A percentile compares a stretch with the other conserved stretches of the same genome.
phyloP scores from a whole-genome alignment of 371 early-diverging fungal species.

The Haplosporangium sp. region DNA sequence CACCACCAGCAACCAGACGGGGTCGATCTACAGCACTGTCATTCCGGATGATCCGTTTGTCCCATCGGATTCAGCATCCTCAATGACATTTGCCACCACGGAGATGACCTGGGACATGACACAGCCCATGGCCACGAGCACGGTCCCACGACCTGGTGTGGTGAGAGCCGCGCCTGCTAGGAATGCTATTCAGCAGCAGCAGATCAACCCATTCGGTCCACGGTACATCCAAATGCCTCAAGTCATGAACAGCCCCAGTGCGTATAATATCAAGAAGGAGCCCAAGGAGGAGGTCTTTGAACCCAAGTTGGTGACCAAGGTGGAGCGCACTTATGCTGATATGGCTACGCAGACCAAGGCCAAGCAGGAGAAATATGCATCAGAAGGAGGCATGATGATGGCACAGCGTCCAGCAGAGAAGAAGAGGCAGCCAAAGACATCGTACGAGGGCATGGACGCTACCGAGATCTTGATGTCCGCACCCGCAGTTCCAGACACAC shows the following conservation, averaged over 20 bases:
- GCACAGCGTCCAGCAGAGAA: conserved; percentile 21
- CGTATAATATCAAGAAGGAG: conserved; percentile 27
- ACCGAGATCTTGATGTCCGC: conserved; percentile 21
- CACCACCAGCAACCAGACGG: not conserved
- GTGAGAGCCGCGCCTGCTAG: conserved; percentile 9
- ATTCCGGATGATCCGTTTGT: conserved; percentile 33
- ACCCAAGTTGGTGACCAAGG: conserved; percentile 25
- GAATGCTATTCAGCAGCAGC: conserved; percentile 21
- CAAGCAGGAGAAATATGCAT: conserved; percentile 23
- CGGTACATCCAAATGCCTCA: not conserved
- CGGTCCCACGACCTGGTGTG: conserved; percentile 28
- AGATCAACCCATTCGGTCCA: conserved; percentile 13
- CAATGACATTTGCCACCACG: conserved; percentile 16
- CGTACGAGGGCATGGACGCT: conserved; percentile 36
- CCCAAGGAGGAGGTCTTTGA: conserved; percentile 27
- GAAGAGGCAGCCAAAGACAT: conserved; percentile 12
- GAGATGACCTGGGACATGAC: conserved; percentile 19
- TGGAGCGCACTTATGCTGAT: conserved; percentile 35
- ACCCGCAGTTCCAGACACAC: conserved; percentile 39
- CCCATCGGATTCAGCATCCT: conserved; percentile 1
- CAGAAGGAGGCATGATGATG: conserved; percentile 38
- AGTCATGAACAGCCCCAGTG: conserved; percentile 4
- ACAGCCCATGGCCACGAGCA: not conserved
- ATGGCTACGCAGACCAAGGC: conserved; percentile 54
- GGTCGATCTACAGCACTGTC: conserved; percentile 36